Conservation (phyloP, 352 stramenopile species). For the Phytopythium kandeliae region DNA sequence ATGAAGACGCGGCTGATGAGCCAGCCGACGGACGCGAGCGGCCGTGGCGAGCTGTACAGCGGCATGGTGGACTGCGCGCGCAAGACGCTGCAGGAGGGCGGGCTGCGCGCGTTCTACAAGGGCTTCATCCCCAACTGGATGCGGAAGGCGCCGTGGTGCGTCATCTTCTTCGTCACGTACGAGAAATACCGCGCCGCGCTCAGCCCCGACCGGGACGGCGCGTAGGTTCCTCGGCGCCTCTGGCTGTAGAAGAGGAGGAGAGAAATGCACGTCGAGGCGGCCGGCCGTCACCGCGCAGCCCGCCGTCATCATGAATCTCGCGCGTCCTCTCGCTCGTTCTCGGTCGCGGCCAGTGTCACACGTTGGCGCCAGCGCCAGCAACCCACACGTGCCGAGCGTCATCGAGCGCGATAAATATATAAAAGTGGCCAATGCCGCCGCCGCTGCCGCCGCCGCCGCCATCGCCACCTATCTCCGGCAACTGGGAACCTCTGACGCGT, state of each 20-base stretch:
- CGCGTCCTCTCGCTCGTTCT: too few relatives aligned
- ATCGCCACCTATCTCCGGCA: too few relatives aligned
- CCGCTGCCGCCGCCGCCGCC: too few relatives aligned
- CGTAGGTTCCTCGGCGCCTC: too few relatives aligned
- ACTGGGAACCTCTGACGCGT: too few relatives aligned
- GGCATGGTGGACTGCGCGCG: conserved; percentile 68
- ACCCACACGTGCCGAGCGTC: too few relatives aligned
- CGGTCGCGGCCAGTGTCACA: too few relatives aligned
- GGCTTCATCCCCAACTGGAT: conserved; percentile 87
- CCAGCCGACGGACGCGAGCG: conserved; percentile 51
- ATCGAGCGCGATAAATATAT: too few relatives aligned
- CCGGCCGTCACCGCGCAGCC: too few relatives aligned
- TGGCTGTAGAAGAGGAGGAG: not conserved
- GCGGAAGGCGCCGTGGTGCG: conserved; percentile 81
- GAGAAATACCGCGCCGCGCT: conserved; percentile 65
- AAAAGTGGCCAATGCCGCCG: too few relatives aligned
- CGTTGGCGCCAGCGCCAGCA: too few relatives aligned
- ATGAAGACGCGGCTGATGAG: conserved; percentile 85
- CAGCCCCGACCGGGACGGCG: conserved; percentile 16
- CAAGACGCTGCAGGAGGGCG: conserved; percentile 68
- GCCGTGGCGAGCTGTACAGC: conserved; percentile 52
- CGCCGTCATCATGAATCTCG: too few relatives aligned
- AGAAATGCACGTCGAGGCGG: not conserved
- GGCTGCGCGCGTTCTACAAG: conserved; percentile 71
- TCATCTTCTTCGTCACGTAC: conserved; percentile 87